These are phyloP conservation scores for Leucogyrophana mollusca DNA, from an alignment of 768 basidiomycete genomes.

Conservation along the genomic window DNA sequence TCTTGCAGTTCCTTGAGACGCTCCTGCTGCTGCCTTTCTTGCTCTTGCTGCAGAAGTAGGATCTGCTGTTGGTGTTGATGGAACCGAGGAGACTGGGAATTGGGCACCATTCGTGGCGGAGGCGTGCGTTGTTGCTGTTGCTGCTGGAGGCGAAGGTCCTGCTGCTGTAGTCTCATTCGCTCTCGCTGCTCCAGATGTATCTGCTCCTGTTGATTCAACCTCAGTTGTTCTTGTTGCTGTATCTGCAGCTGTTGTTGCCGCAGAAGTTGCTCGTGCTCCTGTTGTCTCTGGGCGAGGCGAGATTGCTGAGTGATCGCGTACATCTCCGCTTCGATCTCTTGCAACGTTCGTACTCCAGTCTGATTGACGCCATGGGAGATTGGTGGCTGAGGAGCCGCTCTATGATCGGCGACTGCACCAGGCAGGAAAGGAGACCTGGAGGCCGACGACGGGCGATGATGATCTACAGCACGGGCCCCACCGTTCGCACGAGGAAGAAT, in stretches of 20 bases:
- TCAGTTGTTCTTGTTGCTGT: constrained; percentile 44
- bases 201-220: constrained; percentile 8
- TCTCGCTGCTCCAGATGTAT: constrained; percentile 10
- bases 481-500: constrained; percentile 59
- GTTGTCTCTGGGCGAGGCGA: constrained; percentile 32
- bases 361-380: constrained; percentile 33
- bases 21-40: constrained; percentile 57
- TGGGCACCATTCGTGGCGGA: constrained; percentile 71
- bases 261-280: constrained; percentile 36
- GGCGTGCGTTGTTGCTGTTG: constrained; percentile 51
- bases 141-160: constrained; percentile 36
- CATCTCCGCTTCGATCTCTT: constrained; percentile 88
- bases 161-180: constrained; percentile 20
- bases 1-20: constrained; percentile 61
- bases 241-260: constrained; percentile 31
- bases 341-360: constrained; percentile 57
- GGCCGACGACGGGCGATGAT: constrained; percentile 21
- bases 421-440: constrained; percentile 21
- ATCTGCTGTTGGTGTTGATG: constrained; percentile 74
- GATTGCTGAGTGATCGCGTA: constrained; percentile 54
- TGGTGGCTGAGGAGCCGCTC: constrained; percentile 37
- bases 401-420: constrained; percentile 32
- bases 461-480: constrained; percentile 37
- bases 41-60: constrained; percentile 65
- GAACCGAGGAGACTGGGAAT: constrained; percentile 78